phyloP scores from a whole-genome alignment of 1,284 basidiomycete species.

The Phellopilus nigrolimitatus region DNA sequence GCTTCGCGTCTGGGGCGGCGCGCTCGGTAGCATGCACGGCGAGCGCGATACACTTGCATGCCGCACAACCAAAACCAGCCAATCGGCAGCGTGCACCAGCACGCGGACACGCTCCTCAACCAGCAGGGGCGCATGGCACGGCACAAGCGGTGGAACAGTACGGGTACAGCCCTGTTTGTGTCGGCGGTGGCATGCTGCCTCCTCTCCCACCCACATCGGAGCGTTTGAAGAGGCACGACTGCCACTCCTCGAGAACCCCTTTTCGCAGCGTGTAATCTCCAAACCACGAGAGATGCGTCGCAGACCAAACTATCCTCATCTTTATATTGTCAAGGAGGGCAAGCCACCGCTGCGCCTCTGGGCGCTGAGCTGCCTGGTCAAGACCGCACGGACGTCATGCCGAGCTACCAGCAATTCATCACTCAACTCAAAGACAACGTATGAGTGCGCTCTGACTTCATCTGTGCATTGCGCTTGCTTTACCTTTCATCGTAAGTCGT shows the following conservation, averaged over 20 bases:
- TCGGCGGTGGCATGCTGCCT: slow-evolving; percentile 75
- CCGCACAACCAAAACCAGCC: too few relatives aligned
- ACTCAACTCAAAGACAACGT: slow-evolving; percentile 75
- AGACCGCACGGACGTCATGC: slow-evolving; percentile 91
- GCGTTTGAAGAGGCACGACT: slow-evolving; percentile 89
- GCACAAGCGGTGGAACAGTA: too few relatives aligned
- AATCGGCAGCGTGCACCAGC: too few relatives aligned
- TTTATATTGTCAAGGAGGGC: slow-evolving; percentile 98
- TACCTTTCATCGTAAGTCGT: too few relatives aligned
- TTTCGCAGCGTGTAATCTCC: slow-evolving; percentile 89
- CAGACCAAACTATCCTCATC: slow-evolving; percentile 88
- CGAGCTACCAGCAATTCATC: slow-evolving; percentile 94
- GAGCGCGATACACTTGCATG: too few relatives aligned
- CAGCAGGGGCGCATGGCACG: too few relatives aligned
- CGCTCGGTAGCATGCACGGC: too few relatives aligned
- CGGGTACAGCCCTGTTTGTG: too few relatives aligned
- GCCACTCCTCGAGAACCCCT: slow-evolving; percentile 84
- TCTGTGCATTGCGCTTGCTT: too few relatives aligned
- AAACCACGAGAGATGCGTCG: slow-evolving; percentile 88
- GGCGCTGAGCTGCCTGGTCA: slow-evolving; percentile 95
- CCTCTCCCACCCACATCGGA: slow-evolving; percentile 93
- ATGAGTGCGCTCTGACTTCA: slow-evolving; percentile 16
- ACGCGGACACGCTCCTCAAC: too few relatives aligned
- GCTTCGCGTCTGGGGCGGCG: too few relatives aligned
- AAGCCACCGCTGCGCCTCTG: slow-evolving; percentile 91